Evolutionary conservation across 345 rosid genomes (phyloP), one percentile per base, ranked within the genome.

Genomic region (Boechera retrofracta): DNA sequence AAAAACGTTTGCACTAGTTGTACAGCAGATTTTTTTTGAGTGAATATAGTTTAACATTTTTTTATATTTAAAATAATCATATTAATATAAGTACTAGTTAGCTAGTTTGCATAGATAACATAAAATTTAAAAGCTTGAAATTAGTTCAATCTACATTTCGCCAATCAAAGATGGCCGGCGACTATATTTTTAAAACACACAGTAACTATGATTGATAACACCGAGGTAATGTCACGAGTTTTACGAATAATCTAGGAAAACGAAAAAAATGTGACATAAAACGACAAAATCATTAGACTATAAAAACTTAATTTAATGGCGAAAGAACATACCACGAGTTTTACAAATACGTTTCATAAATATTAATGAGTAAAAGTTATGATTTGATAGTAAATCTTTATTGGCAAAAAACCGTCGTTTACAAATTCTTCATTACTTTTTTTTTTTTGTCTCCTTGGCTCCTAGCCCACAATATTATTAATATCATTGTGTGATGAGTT

Each of bases 131-230:
- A 2, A 61, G 13, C 44, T 63, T 63, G 1, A 28, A 28, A 28
- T 5, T 15, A 11, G 4, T 42, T 7, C 5, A 64, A 6, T 63
- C 33, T 63, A 26, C 4, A 28, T 29, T 15, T n/a, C 55, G 13
- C 11, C 38, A 24, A 45, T 28, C 12, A 28, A 26, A 45, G 41
- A 28, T 45, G 9, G 5, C 5, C 39, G 4, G 26, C 8, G 15
- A 42, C 21, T 63, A 44, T 26, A 26, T 63, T 44, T 42, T 5
- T 18, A 3, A 48, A 48, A 45, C 1, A 45, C 32, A 31, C 32
- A 31, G 4, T 44, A 65, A 57, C 63, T 32, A 6, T 57, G 63
- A 32, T 35, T 59, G 44, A 16, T 61, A 61, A 41, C 51, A 24
- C 51, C 67, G 35, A 24, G 35, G 67, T 12, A 41, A 41, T 3